Evolutionary conservation across 768 basidiomycete genomes (phyloP).

Genomic region (Lentinula lateritia): DNA sequence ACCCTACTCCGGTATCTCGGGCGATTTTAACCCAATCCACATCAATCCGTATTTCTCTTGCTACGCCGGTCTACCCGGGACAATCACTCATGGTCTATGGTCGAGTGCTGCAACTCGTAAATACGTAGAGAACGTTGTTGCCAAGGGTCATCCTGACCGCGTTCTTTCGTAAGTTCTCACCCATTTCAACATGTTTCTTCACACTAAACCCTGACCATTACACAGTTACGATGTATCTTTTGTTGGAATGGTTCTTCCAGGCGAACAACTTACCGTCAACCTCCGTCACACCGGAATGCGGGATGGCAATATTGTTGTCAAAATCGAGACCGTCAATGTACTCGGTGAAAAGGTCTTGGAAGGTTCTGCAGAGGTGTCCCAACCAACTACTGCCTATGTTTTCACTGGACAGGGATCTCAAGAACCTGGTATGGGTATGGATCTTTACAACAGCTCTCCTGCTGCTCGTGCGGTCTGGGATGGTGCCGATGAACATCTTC

Average conservation of each 20-base stretch:
- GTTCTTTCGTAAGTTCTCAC: slow-evolving; percentile 69
- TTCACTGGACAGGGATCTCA: slow-evolving; percentile 99
- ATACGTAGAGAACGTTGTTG: slow-evolving; percentile 90
- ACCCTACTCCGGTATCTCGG: slow-evolving; percentile 92
- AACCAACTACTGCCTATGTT: slow-evolving; percentile 90
- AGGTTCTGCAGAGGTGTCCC: slow-evolving; percentile 89
- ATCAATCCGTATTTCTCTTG: slow-evolving; percentile 98
- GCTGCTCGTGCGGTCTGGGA: slow-evolving; percentile 98
- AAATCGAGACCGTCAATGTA: slow-evolving; percentile 79
- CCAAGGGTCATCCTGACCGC: slow-evolving; percentile 87
- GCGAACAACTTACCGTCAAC: slow-evolving; percentile 79
- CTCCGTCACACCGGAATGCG: slow-evolving; percentile 90
- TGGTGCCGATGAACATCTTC: slow-evolving; percentile 87
- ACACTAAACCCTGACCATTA: slow-evolving; percentile 7
- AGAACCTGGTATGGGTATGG: slow-evolving; percentile 99
- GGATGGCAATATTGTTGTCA: slow-evolving; percentile 88
- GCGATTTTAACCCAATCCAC: slow-evolving; percentile 99
- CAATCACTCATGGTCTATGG: slow-evolving; percentile 98
- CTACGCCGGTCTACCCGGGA: slow-evolving; percentile 87
- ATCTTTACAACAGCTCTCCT: slow-evolving; percentile 87
- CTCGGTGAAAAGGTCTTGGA: slow-evolving; percentile 88
- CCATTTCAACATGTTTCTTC: neutral
- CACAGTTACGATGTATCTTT: slow-evolving; percentile 88
- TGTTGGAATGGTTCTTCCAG: slow-evolving; percentile 94
- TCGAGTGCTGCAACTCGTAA: slow-evolving; percentile 91